A percentile compares a stretch with the other conserved stretches of the same genome.
These are phyloP conservation scores for Larix kaempferi DNA, from an alignment of 75 land plant species.

Conservation along the genomic window DNA sequence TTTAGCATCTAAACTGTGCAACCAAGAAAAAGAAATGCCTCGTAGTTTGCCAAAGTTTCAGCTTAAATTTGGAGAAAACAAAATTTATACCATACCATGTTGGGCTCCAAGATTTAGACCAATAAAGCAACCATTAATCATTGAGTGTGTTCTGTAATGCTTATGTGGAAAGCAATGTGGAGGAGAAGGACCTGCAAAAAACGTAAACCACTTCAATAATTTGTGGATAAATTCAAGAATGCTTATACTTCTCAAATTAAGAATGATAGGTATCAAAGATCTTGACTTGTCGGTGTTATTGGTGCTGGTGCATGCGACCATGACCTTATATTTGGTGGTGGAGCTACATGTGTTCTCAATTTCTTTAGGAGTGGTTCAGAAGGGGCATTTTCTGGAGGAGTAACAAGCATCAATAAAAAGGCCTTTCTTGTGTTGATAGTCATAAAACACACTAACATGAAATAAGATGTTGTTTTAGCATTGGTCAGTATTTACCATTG, in stretches of 20 bases:
- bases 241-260: background rate
- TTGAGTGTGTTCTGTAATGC: background rate
- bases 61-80: no score
- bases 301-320: background rate
- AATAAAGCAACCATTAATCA: no score
- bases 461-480: no score
- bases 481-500: no score
- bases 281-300: background rate
- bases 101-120: no score
- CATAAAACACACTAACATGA: no score
- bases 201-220: background rate
- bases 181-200: constrained; percentile 3
- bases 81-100: no score
- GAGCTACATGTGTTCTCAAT: background rate
- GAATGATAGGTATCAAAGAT: background rate
- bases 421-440: no score
- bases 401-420: no score
- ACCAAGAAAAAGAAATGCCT: background rate
- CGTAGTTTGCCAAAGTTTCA: no score
- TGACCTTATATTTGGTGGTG: constrained; percentile 6
- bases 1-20: background rate
- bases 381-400: background rate
- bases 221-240: background rate
- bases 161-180: background rate
- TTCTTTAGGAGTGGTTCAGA: background rate